These are phyloP conservation scores for Xylaria curta DNA, from an alignment of 495 filamentous ascomycete genomes.

Conservation along the genomic window DNA sequence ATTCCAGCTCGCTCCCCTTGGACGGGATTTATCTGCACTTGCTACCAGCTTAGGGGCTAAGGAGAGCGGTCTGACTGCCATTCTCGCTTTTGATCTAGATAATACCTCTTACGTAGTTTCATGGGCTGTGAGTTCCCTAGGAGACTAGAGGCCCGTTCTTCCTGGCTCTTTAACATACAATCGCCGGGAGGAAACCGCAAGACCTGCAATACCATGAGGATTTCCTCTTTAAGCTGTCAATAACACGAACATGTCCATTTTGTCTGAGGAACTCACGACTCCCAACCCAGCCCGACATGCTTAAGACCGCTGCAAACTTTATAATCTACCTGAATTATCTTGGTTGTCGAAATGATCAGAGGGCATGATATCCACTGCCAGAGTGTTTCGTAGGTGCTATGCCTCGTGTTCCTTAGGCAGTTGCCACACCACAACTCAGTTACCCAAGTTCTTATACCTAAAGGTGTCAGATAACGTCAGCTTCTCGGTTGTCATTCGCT, in stretches of 20 bases:
- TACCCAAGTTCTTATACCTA: not conserved
- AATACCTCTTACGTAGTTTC: not conserved
- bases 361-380: not conserved
- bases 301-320: not conserved
- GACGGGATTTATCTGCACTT: not conserved
- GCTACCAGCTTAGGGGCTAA: not conserved
- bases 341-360: not conserved
- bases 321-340: not conserved
- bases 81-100: not conserved
- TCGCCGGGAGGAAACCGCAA: not conserved
- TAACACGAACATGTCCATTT: not conserved
- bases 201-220: not conserved
- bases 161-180: not conserved
- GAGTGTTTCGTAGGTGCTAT: not conserved
- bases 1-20: not conserved
- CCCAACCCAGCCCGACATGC: not conserved
- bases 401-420: not conserved
- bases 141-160: not conserved
- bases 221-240: not conserved
- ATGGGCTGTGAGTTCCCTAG: not conserved
- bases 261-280: not conserved
- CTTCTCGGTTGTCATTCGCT: not conserved
- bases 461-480: not conserved
- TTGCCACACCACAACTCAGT: not conserved
- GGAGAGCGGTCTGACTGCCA: not conserved